phyloP scores from a whole-genome alignment of 192 early-diverging fungal genomes.

The Coemansia sp. region DNA sequence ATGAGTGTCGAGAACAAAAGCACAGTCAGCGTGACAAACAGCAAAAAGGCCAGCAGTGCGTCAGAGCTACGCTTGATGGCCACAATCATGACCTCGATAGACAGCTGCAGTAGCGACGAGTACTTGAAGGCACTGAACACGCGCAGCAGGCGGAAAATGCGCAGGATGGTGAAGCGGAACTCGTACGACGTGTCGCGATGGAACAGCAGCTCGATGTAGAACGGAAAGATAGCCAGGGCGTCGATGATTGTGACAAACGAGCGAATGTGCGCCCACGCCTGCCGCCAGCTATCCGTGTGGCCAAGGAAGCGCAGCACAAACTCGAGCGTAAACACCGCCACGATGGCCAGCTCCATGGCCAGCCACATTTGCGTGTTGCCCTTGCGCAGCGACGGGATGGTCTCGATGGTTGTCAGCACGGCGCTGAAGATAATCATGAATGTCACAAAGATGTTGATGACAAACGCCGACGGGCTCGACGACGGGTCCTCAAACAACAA shows the following conservation, averaged over 20 bases:
- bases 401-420: conserved; percentile 73
- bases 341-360: conserved; percentile 64
- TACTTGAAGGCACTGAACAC: conserved; percentile 81
- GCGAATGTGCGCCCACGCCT: conserved; percentile 51
- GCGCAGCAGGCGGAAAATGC: conserved; percentile 70
- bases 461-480: conserved; percentile 66
- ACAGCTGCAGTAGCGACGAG: conserved; percentile 75
- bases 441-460: conserved; percentile 68
- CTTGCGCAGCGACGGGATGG: conserved; percentile 67
- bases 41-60: conserved; percentile 67
- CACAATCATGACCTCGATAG: conserved; percentile 80
- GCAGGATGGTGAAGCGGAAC: conserved; percentile 79
- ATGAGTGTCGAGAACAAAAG: conserved; percentile 71
- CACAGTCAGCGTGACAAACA: conserved; percentile 69
- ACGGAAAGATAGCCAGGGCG: conserved; percentile 72
- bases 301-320: conserved; percentile 63
- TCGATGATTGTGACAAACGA: conserved; percentile 62
- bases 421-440: conserved; percentile 71
- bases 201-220: conserved; percentile 69
- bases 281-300: conserved; percentile 67
- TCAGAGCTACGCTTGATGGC: conserved; percentile 72
- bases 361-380: conserved; percentile 55
- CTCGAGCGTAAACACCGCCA: conserved; percentile 72
- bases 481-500: conserved; percentile 75
- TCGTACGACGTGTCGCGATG: conserved; percentile 68